Evolutionary conservation across 371 early-diverging fungal genomes (phyloP), one percentile per base, ranked within the genome.

Genomic region (Actinomortierella wolfii): DNA sequence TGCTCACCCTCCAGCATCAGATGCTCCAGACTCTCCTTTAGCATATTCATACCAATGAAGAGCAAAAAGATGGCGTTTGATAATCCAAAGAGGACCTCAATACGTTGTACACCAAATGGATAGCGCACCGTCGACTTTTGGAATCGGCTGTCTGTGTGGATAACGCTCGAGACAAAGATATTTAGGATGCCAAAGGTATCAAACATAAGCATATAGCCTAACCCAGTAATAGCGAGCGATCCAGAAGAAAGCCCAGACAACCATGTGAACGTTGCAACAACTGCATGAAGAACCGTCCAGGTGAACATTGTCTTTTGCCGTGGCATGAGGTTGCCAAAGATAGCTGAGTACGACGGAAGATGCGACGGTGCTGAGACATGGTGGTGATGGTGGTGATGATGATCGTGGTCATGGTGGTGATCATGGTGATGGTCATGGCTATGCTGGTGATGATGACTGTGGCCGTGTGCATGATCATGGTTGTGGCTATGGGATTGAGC

Each of bases 11-110:
- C 83, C 25, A 84, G 65, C 54, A 88, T 75, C 24, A 84, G 57
- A 60, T 88, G 86, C 48, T 88, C 86, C 23, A 86, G 61, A 18
- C 84, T 83, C 73, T 88, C 88, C 58, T 88, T 88, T n/a, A 84
- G 79, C 59, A 81, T 83, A 58, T 86, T 81, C 85, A 88, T 86
- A 3, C 85, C 85, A n/a, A 79, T 82, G 65, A 86, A 88, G 43
- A 88, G 59, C 23, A 88, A 68, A 58, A 81, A 88, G 44, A 88
- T 81, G 8, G 81, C 80, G 18, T 77, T 84, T 21, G 78, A 82
- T 58, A 88, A 53, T 1, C 85, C 85, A 79, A 86, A 82, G 28
- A 88, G 74, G 49, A 86, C 76, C 56, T 86, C 86, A 51, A 79
- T 82, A 29, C 88, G 79, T 52, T 82, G 81, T 7, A 85, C 79